Evolutionary conservation across 352 stramenopile species (phyloP).

Genomic region (Thraustochytrium striatum): DNA sequence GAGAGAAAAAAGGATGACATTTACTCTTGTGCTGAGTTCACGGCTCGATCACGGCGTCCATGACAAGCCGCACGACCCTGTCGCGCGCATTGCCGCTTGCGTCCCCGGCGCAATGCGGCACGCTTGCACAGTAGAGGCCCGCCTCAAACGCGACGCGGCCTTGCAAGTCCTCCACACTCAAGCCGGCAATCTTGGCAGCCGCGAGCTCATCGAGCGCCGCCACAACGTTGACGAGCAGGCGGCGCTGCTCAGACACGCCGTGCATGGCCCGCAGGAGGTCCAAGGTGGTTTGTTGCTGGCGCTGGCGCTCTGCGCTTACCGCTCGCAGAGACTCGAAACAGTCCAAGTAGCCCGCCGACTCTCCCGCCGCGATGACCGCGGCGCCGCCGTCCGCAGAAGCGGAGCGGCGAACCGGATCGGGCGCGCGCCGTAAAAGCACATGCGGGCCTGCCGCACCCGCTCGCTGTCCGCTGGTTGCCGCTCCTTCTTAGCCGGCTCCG

Average conservation of each 20-base stretch:
- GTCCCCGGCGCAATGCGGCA: background rate
- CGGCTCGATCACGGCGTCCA: no score
- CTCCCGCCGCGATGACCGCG: constrained; percentile 29
- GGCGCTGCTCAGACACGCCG: constrained; percentile 20
- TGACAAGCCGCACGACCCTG: background rate
- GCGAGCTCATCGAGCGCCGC: constrained; percentile 35
- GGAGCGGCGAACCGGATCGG: constrained; percentile 17
- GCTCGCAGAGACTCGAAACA: constrained; percentile 15
- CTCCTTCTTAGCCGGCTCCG: constrained; percentile 1
- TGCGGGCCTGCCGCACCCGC: constrained; percentile 21
- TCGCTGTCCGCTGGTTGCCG: constrained; percentile 9
- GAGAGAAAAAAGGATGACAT: no score
- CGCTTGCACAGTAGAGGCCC: constrained; percentile 37
- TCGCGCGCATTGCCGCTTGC: background rate
- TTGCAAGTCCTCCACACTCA: constrained; percentile 19
- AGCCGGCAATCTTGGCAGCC: background rate
- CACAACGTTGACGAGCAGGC: constrained; percentile 38
- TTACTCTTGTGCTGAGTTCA: no score
- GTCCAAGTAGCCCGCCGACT: constrained; percentile 22
- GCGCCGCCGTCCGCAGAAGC: constrained; percentile 39
- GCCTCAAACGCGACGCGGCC: constrained; percentile 27
- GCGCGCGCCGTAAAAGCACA: constrained; percentile 24
- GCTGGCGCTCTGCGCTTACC: background rate
- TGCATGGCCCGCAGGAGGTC: constrained; percentile 40
- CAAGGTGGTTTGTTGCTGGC: background rate